These are phyloP conservation scores for Candida sanyaensis DNA, from an alignment of 1,139 yeast species.

Conservation along the genomic window DNA sequence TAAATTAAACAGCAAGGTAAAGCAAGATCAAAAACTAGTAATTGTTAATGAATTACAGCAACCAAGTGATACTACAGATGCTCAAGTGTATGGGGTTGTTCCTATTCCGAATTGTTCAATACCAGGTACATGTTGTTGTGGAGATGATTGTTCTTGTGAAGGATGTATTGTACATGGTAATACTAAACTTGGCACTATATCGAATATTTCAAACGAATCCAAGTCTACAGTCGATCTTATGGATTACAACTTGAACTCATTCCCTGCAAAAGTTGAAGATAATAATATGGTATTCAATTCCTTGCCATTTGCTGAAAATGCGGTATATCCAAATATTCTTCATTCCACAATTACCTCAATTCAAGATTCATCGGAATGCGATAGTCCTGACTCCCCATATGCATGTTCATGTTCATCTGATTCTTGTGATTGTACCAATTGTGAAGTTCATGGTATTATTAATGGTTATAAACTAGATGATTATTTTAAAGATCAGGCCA, in stretches of 20 bases:
- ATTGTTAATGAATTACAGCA: background rate
- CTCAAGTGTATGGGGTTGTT: constrained; percentile 23
- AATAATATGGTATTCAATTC: constrained; percentile 6
- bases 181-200: constrained; percentile 6
- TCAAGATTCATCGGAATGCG: background rate
- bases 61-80: background rate
- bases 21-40: background rate
- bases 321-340: background rate
- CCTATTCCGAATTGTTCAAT: constrained; percentile 44
- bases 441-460: constrained; percentile 56
- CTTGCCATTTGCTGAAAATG: background rate
- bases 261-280: background rate
- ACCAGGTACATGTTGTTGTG: constrained; percentile 55
- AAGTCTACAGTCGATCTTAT: background rate
- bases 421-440: constrained; percentile 52
- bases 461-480: constrained; percentile 52
- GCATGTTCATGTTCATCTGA: constrained; percentile 46
- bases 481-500: constrained; percentile 14
- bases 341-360: background rate
- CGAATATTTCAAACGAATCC: background rate
- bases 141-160: constrained; percentile 46
- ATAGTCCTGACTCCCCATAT: background rate
- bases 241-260: constrained; percentile 1
- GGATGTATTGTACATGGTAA: constrained; percentile 50
- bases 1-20: constrained; percentile 9